A percentile compares a stretch with the other conserved stretches of the same genome.
phyloP scores from a whole-genome alignment of 2,329 filamentous ascomycete species.

The Xylariaceae sp. region DNA sequence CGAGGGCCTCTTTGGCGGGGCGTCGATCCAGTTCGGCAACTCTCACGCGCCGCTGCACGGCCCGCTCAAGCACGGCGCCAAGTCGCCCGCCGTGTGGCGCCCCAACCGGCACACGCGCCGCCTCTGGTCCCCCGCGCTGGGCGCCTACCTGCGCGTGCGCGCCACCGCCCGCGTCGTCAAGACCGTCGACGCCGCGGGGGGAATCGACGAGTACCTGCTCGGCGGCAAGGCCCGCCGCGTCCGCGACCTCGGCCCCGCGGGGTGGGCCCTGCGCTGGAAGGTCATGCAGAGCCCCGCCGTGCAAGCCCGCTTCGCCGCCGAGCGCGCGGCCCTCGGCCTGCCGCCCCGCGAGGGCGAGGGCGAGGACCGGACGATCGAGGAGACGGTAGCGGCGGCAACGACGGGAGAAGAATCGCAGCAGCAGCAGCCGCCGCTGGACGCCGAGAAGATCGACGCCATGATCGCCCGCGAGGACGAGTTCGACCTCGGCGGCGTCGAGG shows the following conservation, averaged over 20 bases:
- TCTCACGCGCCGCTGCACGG: conserved; percentile 60
- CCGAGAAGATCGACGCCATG: conserved; percentile 35
- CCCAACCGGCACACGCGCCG: conserved; percentile 66
- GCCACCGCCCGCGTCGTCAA: conserved; percentile 63
- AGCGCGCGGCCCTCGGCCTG: conserved; percentile 61
- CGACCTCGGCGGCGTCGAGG: conserved; percentile 34
- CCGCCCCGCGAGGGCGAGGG: conserved; percentile 23
- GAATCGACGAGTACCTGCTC: conserved; percentile 85
- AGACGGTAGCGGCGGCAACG: too few relatives aligned
- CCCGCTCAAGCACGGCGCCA: too few relatives aligned
- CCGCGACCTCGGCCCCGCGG: conserved; percentile 79
- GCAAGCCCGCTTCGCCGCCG: conserved; percentile 54
- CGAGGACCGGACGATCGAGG: conserved; percentile 26
- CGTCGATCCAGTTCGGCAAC: conserved; percentile 73
- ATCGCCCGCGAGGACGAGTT: conserved; percentile 36
- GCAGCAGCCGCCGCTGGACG: too few relatives aligned
- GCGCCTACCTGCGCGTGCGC: conserved; percentile 56
- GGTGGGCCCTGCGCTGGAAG: conserved; percentile 85
- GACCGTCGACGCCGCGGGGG: conserved; percentile 76
- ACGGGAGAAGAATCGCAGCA: too few relatives aligned
- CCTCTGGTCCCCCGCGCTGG: conserved; percentile 57
- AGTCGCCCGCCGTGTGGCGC: conserved; percentile 65
- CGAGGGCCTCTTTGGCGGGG: conserved; percentile 61
- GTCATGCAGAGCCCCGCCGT: conserved; percentile 71
- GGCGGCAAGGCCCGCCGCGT: conserved; percentile 71